A percentile compares a stretch with the other conserved stretches of the same genome.
Evolutionary conservation across 805 yeast genomes (phyloP).

Genomic region (Kodamaea sagamina): DNA sequence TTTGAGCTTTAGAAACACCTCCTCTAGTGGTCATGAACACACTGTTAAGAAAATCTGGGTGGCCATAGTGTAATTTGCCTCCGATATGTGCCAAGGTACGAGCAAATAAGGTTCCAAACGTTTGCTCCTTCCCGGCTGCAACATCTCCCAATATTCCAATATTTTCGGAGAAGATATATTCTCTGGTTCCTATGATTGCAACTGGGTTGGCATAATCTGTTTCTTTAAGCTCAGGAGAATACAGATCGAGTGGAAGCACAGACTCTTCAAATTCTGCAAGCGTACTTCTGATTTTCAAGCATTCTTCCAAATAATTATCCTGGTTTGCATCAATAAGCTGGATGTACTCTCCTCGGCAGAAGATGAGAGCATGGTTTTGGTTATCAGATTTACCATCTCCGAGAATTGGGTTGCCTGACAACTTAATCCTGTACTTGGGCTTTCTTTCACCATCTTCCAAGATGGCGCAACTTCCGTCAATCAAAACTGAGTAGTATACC

Average conservation of each 20-base stretch:
- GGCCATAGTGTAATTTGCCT: constrained; percentile 84
- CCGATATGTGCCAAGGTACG: constrained; percentile 81
- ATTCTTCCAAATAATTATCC: constrained; percentile 79
- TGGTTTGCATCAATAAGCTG: constrained; percentile 84
- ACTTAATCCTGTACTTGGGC: constrained; percentile 55
- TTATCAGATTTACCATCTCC: constrained; percentile 88
- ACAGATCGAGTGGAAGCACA: constrained; percentile 18
- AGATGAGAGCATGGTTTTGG: constrained; percentile 74
- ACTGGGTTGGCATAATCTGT: constrained; percentile 51
- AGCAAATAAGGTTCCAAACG: constrained; percentile 82
- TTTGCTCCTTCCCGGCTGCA: constrained; percentile 88
- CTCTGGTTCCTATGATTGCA: constrained; percentile 83
- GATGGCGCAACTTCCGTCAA: constrained; percentile 70
- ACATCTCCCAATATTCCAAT: constrained; percentile 81
- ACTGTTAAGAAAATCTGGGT: constrained; percentile 78
- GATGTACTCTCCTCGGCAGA: constrained; percentile 77
- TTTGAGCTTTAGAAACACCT: constrained; percentile 84
- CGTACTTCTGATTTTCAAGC: constrained; percentile 73
- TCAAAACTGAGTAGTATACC: constrained; percentile 60
- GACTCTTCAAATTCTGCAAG: constrained; percentile 75
- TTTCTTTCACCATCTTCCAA: constrained; percentile 51
- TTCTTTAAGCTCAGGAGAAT: constrained; percentile 17
- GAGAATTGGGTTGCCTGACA: constrained; percentile 79
- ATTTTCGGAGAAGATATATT: constrained; percentile 80
- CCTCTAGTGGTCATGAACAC: constrained; percentile 83